Evolutionary conservation across 805 yeast species (phyloP), one percentile per base, ranked within the genome.

Genomic region (Candida saitoana): DNA sequence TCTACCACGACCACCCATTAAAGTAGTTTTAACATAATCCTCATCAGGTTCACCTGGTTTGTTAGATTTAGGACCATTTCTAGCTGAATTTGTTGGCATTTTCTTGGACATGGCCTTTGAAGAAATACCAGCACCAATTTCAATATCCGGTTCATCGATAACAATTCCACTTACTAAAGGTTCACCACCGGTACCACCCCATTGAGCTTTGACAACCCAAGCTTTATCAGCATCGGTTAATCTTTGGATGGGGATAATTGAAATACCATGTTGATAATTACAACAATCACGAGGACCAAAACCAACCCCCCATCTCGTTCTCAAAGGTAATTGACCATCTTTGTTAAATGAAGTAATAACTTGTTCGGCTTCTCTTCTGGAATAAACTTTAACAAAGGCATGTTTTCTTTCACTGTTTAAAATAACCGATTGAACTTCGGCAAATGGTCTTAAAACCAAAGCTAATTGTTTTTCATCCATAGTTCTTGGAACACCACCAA

Each of bases 241-340:
- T 54, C 96, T 78, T 45, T 77, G 78, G 38, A 93, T 67, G 12
- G 98, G 96, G 47, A 93, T 88, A 29, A 89, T 77, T 46, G 96
- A 84, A 30, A 83, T 74, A 47, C 99, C 99, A 44, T 83, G 83
- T 57, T 83, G 90, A 64, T 93, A 93, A 64, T 93, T 95, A 62
- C 96, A 87, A 70, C 98, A 91, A 62, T 93, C 98, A 69, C 99
- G 80, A 41, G 99, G 99, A 3, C 99, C 99, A 57, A 86, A 93
- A 1, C 99, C 99, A 48, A 93, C 98, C 51, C 98, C 99, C 99
- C 99, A 93, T 59, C 96, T 77, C 3, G 95, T 87, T 65, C 98
- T 79, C 51, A 93, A 70, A 51, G 79, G 69, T 58, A 69, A 66
- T 7, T 77, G 62, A 32, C 84, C 83, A 47, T 81, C 82, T 51